Conservation (phyloP, 2,329 filamentous ascomycete species). For the Microdochium nivale region DNA sequence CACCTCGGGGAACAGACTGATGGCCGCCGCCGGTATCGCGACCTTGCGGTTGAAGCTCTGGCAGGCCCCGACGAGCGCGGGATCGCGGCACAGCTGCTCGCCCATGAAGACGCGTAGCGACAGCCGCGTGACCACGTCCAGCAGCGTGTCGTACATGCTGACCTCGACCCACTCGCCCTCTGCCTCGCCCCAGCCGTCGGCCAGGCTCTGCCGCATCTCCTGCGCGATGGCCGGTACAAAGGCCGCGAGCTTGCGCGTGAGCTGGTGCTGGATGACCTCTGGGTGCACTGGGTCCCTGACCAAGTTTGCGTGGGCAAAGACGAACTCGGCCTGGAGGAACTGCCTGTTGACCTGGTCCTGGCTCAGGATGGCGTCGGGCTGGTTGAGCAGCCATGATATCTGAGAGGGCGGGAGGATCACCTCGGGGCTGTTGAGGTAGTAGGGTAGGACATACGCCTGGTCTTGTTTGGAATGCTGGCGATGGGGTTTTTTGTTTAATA, state of each 20-base stretch:
- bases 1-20: slow-evolving; percentile 19
- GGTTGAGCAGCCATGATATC: slow-evolving; percentile 19
- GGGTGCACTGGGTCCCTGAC: slow-evolving; percentile 21
- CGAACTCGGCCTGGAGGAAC: slow-evolving; percentile 23
- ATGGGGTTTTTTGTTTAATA: too few relatives aligned
- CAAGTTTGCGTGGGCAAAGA: slow-evolving; percentile 20
- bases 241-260: slow-evolving; percentile 18
- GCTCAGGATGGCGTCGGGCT: slow-evolving; percentile 21
- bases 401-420: slow-evolving; percentile 21
- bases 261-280: slow-evolving; percentile 20
- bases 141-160: slow-evolving; percentile 21
- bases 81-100: slow-evolving; percentile 17
- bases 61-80: slow-evolving; percentile 18
- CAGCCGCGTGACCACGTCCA: slow-evolving; percentile 18
- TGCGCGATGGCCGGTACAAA: slow-evolving; percentile 21
- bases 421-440: slow-evolving; percentile 22
- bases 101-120: slow-evolving; percentile 22
- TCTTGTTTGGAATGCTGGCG: slow-evolving; percentile 19
- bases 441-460: slow-evolving; percentile 19
- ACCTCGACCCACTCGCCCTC: slow-evolving; percentile 21
- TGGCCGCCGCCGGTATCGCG: slow-evolving; percentile 15
- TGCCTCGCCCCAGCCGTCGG: slow-evolving; percentile 19
- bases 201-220: slow-evolving; percentile 16
- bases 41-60: slow-evolving; percentile 20
- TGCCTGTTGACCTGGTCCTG: slow-evolving; percentile 23